Evolutionary conservation across 306 rosid genomes (phyloP), one percentile per base, ranked within the genome.

Genomic region (Fragaria iinumae): DNA sequence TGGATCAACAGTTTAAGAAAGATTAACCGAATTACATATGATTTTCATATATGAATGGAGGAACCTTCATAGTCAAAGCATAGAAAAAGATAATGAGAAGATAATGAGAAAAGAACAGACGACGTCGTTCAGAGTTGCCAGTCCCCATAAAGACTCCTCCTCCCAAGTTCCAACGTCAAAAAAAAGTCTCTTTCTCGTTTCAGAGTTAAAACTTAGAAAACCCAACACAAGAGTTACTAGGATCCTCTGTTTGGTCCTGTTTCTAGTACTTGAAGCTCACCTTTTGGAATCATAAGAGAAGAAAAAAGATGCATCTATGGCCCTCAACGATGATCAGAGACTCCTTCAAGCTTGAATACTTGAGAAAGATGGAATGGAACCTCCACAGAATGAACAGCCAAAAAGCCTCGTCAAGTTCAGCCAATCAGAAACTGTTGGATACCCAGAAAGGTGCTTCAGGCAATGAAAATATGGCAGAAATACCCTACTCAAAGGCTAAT

Each of bases 231-330:
- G 11, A 34, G 11, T 16, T 6, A 6, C 67, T 17, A 34, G 21
- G 45, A 36, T 18, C 32, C 17, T 67, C 70, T 20, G 29, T 67
- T 20, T 67, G n/a, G 2, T 36, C 0, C 5, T 66, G 23, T 6
- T 72, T 0, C 32, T 25, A 0, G 43, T 18, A 6, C 0, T 27
- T 14, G 38, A 55, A 44, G n/a, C 13, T 36, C 63, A 25, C 44
- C 17, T 36, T 44, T 45, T 13, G 9, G 38, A 56, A 56, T 29
- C 25, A 20, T 53, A 80, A 23, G 62, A 41, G 20, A 50, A 16
- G 3, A 23, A 11, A 34, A 25, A 49, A 77, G 49, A 85, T 85
- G 89, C 89, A 82, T 85, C 86, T 85, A 25, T 85, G 84, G 86
- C 86, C 89, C 21, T 82, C 89, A 38, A 50, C 66, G 69, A 80